Evolutionary conservation across 1,284 basidiomycete species (phyloP).

Genomic region (Trametes sp.): DNA sequence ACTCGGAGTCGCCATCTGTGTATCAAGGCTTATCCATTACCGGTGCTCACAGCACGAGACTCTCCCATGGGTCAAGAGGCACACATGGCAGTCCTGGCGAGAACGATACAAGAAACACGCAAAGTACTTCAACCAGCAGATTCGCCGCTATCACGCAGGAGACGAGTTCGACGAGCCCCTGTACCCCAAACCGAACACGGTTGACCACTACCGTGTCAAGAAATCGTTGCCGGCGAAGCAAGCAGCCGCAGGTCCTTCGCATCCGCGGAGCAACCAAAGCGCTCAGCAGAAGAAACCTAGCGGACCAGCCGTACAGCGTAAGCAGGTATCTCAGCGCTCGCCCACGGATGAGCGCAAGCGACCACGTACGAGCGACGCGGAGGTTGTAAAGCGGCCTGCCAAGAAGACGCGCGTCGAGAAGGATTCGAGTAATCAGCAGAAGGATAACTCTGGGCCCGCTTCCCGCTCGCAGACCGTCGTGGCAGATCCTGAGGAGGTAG

Average conservation of each 20-base stretch:
- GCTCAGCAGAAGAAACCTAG: not conserved
- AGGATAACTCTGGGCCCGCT: conserved; percentile 5
- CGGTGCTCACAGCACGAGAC: not conserved
- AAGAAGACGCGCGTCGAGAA: conserved; percentile 19
- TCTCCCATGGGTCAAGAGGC: conserved; percentile 67
- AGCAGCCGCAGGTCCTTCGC: not conserved
- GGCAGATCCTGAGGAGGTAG: not conserved
- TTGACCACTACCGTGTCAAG: conserved; percentile 5
- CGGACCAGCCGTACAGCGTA: not conserved
- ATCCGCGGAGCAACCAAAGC: not conserved
- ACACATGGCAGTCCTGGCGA: conserved; percentile 81
- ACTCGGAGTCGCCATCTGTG: not conserved
- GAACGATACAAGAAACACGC: conserved; percentile 79
- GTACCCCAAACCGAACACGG: conserved; percentile 8
- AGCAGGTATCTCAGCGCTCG: not conserved
- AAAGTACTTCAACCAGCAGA: conserved; percentile 54
- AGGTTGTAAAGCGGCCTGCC: conserved; percentile 7
- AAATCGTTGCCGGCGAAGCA: not conserved
- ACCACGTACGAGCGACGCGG: conserved; percentile 5
- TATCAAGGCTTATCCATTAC: too few species aligned
- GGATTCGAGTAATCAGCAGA: not conserved
- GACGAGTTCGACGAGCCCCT: conserved; percentile 8
- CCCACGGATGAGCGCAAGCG: not conserved
- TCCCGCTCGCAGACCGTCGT: not conserved
- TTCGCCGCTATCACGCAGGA: not conserved